These are phyloP conservation scores for Blumeriella jaapii DNA, from an alignment of 2,329 filamentous ascomycete species.

Conservation along the genomic window DNA sequence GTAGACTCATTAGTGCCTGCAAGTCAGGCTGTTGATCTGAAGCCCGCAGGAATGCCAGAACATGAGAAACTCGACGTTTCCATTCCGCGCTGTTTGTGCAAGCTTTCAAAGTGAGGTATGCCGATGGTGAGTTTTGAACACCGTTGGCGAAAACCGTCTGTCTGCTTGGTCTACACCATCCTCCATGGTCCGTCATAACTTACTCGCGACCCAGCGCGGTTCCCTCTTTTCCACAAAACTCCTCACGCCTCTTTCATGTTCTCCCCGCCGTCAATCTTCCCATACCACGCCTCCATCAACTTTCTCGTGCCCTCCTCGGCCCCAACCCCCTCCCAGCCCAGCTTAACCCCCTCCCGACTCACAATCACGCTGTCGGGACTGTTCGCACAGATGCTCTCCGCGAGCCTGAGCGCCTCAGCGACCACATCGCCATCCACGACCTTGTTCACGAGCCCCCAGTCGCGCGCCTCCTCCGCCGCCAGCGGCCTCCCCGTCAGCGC, in stretches of 20 bases:
- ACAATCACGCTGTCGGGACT: conserved; percentile 69
- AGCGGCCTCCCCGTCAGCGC: conserved; percentile 52
- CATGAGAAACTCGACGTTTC: neutral
- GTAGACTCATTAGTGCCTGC: no score
- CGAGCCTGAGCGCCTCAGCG: conserved; percentile 48
- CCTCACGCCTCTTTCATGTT: conserved; percentile 65
- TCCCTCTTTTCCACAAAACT: conserved; percentile 69
- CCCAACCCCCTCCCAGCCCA: conserved; percentile 60
- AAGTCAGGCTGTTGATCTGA: no score
- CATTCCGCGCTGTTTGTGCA: neutral
- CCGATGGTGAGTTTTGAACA: no score
- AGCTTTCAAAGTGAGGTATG: no score
- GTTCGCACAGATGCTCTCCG: conserved; percentile 48
- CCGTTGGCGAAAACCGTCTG: no score
- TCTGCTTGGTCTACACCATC: neutral
- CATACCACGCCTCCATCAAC: conserved; percentile 46
- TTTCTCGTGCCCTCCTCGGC: conserved; percentile 47
- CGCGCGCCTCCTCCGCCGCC: conserved; percentile 44
- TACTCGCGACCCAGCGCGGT: conserved; percentile 55
- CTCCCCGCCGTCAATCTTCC: conserved; percentile 48
- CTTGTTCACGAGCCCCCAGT: conserved; percentile 61
- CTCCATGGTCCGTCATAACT: conserved; percentile 33
- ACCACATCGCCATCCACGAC: conserved; percentile 44
- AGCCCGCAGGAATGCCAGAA: neutral
- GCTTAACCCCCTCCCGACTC: conserved; percentile 56